Conservation (phyloP, 768 basidiomycete species). For the Boletus tomentosulus region DNA sequence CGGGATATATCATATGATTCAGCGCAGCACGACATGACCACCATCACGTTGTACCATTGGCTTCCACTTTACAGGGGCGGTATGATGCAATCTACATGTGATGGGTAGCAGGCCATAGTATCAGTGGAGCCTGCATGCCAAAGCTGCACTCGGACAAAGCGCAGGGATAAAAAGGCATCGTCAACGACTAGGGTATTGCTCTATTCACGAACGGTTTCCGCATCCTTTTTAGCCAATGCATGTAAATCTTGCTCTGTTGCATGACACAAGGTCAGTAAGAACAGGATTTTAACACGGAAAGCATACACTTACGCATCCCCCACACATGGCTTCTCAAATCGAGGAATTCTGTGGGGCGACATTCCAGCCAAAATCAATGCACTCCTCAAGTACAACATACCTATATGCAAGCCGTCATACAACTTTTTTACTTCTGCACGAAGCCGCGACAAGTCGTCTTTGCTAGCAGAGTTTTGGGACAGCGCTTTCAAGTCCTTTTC, state of each 20-base stretch:
- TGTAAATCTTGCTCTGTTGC: constrained; percentile 75
- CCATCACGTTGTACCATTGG: background rate
- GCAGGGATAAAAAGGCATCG: background rate
- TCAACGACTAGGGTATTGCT: constrained; percentile 10
- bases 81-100: background rate
- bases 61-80: too few relatives aligned
- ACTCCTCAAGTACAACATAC: constrained; percentile 35
- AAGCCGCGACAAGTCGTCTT: constrained; percentile 75
- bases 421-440: constrained; percentile 84
- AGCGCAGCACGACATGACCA: background rate
- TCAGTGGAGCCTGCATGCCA: background rate
- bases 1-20: too few relatives aligned
- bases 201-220: constrained; percentile 55
- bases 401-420: constrained; percentile 78
- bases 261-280: background rate
- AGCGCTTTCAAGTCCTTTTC: constrained; percentile 86
- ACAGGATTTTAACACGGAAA: background rate
- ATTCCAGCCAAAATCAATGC: background rate
- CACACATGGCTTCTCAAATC: constrained; percentile 79
- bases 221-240: constrained; percentile 63
- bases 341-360: constrained; percentile 56
- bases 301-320: constrained; percentile 71
- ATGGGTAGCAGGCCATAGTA: background rate
- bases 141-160: background rate
- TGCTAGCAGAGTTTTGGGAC: constrained; percentile 57